Conservation (phyloP, 1,284 basidiomycete species). For the Austropuccinia psidii region DNA sequence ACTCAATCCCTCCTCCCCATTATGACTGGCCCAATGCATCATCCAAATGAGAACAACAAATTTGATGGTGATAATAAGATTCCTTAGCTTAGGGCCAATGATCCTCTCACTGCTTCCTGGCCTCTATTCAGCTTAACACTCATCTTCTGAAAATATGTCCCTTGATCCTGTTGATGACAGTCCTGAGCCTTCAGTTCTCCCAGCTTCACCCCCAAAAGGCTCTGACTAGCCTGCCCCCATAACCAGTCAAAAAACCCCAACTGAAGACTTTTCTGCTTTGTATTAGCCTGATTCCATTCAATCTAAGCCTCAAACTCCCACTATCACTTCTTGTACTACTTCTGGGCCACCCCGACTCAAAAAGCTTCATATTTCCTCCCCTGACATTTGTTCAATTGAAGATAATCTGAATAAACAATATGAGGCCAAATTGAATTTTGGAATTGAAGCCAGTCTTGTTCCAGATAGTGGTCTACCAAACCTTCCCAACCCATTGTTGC, state of each 20-base stretch:
- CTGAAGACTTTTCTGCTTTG: conserved; percentile 14
- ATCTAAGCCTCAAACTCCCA: neutral
- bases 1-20: no score
- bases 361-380: neutral
- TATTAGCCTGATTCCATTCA: no score
- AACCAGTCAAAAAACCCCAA: conserved; percentile 30
- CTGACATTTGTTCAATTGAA: neutral
- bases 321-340: neutral
- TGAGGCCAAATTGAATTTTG: conserved; percentile 26
- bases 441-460: conserved; percentile 30
- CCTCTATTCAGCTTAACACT: neutral
- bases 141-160: neutral
- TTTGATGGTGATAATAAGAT: no score
- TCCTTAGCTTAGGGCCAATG: neutral
- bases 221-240: conserved; percentile 29
- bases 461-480: neutral
- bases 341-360: neutral
- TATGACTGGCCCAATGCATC: no score
- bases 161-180: conserved; percentile 1
- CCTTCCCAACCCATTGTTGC: neutral
- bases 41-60: no score
- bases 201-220: conserved; percentile 33
- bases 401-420: conserved; percentile 15
- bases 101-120: neutral
- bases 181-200: conserved; percentile 34